phyloP scores from a whole-genome alignment of 73 alveolate genomes.

The Paramecium caudatum region DNA sequence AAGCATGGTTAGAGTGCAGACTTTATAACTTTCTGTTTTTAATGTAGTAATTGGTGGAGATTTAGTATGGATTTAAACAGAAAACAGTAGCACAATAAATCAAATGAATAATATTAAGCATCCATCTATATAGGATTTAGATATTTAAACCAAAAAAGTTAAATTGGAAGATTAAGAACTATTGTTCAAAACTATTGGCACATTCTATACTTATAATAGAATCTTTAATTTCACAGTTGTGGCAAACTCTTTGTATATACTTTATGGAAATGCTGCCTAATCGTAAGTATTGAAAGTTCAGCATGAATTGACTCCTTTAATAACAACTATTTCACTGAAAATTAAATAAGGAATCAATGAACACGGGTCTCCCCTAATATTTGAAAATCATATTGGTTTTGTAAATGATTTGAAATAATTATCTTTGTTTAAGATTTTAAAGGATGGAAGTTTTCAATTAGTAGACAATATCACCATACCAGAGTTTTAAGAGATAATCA shows the following conservation, averaged over 20 bases:
- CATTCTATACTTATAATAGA: not conserved
- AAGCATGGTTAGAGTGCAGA: not conserved
- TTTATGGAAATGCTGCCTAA: constrained; percentile 27
- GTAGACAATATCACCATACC: constrained; percentile 28
- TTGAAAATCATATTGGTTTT: constrained; percentile 50
- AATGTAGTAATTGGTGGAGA: not conserved
- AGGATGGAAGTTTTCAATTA: constrained; percentile 13
- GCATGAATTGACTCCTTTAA: constrained; percentile 4
- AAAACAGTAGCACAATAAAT: not conserved
- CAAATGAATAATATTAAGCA: not conserved
- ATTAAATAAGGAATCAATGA: not conserved
- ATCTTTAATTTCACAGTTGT: constrained; percentile 41
- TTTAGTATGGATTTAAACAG: constrained; percentile 55
- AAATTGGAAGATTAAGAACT: constrained; percentile 32
- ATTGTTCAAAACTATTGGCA: not conserved
- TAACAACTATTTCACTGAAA: not conserved
- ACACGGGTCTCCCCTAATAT: not conserved
- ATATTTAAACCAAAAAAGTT: not conserved
- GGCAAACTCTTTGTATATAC: not conserved
- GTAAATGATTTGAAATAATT: not conserved
- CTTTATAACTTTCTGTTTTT: not conserved
- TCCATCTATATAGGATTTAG: constrained; percentile 31
- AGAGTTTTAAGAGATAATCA: not conserved
- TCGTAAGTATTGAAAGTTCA: not conserved
- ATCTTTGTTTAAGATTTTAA: not conserved